Evolutionary conservation across 2,329 filamentous ascomycete genomes (phyloP).

Genomic region (Nemania bipapillata): DNA sequence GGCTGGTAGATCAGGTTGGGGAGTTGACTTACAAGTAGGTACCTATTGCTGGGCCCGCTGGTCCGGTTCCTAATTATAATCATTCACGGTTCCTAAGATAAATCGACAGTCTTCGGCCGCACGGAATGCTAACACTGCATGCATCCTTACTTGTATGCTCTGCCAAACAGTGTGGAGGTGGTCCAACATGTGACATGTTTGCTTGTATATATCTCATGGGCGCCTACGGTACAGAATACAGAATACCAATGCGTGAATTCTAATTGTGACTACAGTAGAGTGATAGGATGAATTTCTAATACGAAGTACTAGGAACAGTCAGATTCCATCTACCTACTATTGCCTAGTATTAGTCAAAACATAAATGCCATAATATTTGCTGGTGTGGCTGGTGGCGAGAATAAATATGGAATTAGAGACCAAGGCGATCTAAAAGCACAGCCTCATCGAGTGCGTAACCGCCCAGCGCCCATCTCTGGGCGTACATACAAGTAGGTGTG

Average conservation of each 20-base stretch:
- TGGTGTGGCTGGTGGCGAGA: not conserved
- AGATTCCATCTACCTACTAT: not conserved
- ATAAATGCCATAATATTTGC: not conserved
- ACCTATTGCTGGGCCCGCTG: slow-evolving; percentile 1
- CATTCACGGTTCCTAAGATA: not conserved
- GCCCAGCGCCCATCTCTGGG: too few species aligned
- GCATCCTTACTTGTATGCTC: not conserved
- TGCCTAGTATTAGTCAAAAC: not conserved
- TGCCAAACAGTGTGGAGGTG: too few species aligned
- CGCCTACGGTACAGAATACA: too few species aligned
- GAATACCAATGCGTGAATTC: not conserved
- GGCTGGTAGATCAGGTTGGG: too few species aligned
- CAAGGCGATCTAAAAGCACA: slow-evolving; percentile 18
- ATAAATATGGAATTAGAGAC: not conserved
- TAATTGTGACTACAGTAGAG: not conserved
- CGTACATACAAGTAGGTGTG: not conserved
- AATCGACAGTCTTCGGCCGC: not conserved
- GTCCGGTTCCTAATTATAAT: not conserved
- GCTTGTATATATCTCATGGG: too few species aligned
- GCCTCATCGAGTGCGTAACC: slow-evolving; percentile 34
- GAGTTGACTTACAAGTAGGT: not conserved
- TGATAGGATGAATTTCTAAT: not conserved
- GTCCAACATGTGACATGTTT: too few species aligned
- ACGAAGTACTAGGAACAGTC: not conserved
- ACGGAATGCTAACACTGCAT: slow-evolving; percentile 5